Percentiles rank a stretch among this genome's conserved stretches.
Evolutionary conservation across 192 early-diverging fungal genomes (phyloP).

Genomic region (Chytriomyces sp.): DNA sequence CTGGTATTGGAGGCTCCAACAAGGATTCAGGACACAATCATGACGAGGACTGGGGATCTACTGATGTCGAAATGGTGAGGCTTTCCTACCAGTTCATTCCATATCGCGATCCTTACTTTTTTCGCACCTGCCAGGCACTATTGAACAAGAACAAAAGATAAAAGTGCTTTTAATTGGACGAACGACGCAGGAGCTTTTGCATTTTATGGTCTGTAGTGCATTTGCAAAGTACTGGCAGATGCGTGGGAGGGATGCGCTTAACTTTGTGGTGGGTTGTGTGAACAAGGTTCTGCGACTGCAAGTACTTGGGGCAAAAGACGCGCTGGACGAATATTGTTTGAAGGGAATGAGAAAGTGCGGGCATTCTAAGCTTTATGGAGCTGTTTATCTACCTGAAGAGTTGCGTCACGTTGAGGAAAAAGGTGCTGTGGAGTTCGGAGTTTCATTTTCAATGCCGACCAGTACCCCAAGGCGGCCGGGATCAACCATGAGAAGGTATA

Average conservation of each 20-base stretch:
- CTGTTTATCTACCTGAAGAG: neutral
- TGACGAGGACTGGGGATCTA: constrained; percentile 91
- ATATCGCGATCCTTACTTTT: no score
- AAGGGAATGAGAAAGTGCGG: neutral
- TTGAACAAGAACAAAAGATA: no score
- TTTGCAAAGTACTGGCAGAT: neutral
- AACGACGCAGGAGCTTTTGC: neutral
- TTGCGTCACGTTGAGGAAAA: neutral
- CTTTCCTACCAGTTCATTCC: no score
- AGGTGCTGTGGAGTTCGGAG: no score
- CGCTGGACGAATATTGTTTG: neutral
- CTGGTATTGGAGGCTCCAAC: constrained; percentile 64
- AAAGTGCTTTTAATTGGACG: neutral
- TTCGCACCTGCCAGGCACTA: no score
- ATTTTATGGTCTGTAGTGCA: neutral
- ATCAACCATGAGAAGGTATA: no score
- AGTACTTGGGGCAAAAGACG: neutral
- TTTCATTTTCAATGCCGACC: no score
- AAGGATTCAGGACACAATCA: constrained; percentile 87
- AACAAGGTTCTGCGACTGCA: constrained; percentile 1
- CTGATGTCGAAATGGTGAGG: constrained; percentile 98
- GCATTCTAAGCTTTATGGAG: neutral
- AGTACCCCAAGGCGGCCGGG: no score
- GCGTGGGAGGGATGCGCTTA: neutral
- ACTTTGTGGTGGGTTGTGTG: neutral